A percentile compares a stretch with the other conserved stretches of the same genome.
These are phyloP conservation scores for Trichoderma hamatum DNA, from an alignment of 2,329 filamentous ascomycete genomes.

Conservation along the genomic window DNA sequence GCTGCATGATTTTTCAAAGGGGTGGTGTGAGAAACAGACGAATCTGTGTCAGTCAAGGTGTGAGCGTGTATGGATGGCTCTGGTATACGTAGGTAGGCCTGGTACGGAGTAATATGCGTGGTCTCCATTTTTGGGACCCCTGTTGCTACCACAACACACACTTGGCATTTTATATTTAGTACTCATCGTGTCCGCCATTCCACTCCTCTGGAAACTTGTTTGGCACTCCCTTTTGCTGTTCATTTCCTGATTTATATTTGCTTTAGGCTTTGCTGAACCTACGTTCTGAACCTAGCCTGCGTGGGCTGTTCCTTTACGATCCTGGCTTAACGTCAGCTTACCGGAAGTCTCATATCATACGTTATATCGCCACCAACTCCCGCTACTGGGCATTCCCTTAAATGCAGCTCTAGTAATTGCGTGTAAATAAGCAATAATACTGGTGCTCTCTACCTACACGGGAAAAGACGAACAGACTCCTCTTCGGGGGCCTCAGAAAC, in stretches of 20 bases:
- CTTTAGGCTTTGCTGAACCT: neutral
- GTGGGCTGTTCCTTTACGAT: neutral
- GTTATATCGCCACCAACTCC: neutral
- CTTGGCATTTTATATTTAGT: conserved; percentile 23
- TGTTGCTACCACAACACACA: conserved; percentile 24
- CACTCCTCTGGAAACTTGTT: neutral
- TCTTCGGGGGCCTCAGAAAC: neutral
- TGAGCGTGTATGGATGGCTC: neutral
- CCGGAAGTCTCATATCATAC: neutral
- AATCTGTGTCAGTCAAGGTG: conserved; percentile 9
- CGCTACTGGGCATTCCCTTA: neutral
- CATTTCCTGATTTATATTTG: neutral
- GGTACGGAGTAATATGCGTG: neutral
- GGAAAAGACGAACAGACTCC: neutral
- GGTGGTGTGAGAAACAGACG: neutral
- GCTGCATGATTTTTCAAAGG: neutral
- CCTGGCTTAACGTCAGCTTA: conserved; percentile 13
- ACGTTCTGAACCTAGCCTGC: neutral
- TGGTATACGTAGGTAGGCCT: neutral
- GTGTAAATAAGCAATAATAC: neutral
- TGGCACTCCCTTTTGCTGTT: neutral
- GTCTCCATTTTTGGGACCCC: conserved; percentile 11
- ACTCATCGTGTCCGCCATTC: conserved; percentile 14
- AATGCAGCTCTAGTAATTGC: conserved; percentile 3
- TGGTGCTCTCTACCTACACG: neutral